Conservation (phyloP, 139 green algal genomes). For the Auxenochlorella pyrenoidosa region DNA sequence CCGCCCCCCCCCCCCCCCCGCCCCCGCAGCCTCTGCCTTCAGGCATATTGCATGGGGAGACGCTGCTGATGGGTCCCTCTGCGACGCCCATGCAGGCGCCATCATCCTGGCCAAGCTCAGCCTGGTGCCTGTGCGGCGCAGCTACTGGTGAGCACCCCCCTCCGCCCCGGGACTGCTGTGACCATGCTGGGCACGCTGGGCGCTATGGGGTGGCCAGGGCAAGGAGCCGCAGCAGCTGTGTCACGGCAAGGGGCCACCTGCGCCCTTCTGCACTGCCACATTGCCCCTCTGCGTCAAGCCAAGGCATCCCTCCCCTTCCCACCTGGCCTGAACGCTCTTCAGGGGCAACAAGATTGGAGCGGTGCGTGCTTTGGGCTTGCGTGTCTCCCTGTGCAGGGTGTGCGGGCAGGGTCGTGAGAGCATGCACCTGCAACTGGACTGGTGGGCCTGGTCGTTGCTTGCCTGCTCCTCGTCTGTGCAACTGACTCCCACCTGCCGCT, state of each 20-base stretch:
- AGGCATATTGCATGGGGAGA: no score
- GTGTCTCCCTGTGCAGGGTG: background rate
- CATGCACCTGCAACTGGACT: background rate
- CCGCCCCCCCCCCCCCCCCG: no score
- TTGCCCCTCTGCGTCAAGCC: background rate
- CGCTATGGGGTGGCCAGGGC: no score
- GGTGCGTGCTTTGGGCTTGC: background rate
- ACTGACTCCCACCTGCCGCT: background rate
- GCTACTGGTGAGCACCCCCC: conserved; percentile 99
- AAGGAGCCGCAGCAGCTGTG: no score
- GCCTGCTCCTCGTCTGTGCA: no score
- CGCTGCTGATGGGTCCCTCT: no score
- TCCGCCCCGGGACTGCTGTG: conserved; percentile 60
- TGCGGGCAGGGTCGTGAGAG: background rate
- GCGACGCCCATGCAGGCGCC: conserved; percentile 61
- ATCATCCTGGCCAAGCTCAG: conserved; percentile 99
- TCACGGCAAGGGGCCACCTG: background rate
- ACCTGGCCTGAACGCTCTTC: no score
- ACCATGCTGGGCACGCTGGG: no score
- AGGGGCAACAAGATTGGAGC: conserved; percentile 41
- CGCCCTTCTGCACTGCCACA: background rate
- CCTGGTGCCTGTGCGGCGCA: conserved; percentile 92
- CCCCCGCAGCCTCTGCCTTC: no score
- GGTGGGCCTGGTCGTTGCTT: no score
- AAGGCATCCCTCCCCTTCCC: background rate